Base-by-base conservation (phyloP, 148 eudicot species). In the Vaccinium vitisidaea region DNA sequence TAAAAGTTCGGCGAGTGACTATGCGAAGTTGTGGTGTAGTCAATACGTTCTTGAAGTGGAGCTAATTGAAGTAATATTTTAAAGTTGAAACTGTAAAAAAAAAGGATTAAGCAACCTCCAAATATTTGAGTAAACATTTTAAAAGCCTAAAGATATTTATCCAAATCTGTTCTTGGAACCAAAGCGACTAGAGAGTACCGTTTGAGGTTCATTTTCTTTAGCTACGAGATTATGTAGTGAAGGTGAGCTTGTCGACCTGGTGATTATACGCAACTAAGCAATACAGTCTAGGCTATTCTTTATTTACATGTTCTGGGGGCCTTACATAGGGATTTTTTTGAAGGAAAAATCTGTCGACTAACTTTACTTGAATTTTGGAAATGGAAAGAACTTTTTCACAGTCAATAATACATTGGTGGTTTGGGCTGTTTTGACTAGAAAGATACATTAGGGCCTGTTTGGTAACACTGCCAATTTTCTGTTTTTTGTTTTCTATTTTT, bases 131-230 rank as follows among this genome's bases (percentile, higher is more conserved):
- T 77, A 50, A 77, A 54, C 63, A 53, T 52, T 13, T 53, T 18
- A 79, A 78, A 54, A 53, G 25, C 46, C 48, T 79, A 54, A 36
- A 27, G 55, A 25, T 54, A 7, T 79, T 27, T 54, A 75, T 48
- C 16, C 52, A 4, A 19, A 48, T 75, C 78, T 8, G 53, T 73
- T 54, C 46, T 36, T 54, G 32, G 32, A 77, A 27, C 9, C 48
- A 30, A 19, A 79, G 39, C 19, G 19, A 55, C 81, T 54, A 30
- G 13, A 55, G 39, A 27, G 65, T 55, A 65, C 65, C 12, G 55
- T 30, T 23, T 25, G 46, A 54, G 81, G 81, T 79, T 79, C 65
- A 79, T 18, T 79, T 15, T 54, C 14, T 79, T 79, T 79, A 27
- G 48, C 0, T 53, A 23, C 9, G 30, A 25, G 39, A 79, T 54